Conservation (phyloP, 495 filamentous ascomycete species). For the Penicillium subrubescens region DNA sequence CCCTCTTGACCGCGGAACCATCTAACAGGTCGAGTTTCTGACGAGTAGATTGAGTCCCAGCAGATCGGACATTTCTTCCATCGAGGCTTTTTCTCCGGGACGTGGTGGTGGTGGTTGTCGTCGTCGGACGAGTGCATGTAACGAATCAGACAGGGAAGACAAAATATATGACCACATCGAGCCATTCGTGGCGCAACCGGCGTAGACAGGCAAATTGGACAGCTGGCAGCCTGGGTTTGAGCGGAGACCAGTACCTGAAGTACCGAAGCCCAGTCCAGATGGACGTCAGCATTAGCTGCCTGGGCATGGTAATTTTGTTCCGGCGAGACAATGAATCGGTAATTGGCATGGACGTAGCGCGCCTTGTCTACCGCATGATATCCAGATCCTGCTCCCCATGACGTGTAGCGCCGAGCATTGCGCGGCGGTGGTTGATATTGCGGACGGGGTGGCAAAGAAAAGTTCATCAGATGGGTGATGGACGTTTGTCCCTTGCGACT, state of each 20-base stretch:
- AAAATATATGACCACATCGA: conserved; percentile 96
- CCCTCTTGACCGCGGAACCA: conserved; percentile 92
- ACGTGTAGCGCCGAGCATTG: conserved; percentile 64
- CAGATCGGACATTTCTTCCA: conserved; percentile 98
- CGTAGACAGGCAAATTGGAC: conserved; percentile 89
- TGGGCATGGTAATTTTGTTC: conserved; percentile 76
- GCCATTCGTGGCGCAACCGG: conserved; percentile 97
- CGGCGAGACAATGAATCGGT: conserved; percentile 92
- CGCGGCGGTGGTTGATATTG: conserved; percentile 62
- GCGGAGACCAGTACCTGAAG: conserved; percentile 89
- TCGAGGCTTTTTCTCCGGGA: conserved; percentile 69
- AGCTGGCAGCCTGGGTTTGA: conserved; percentile 82
- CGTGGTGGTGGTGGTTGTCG: conserved; percentile 52
- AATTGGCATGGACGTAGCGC: conserved; percentile 95
- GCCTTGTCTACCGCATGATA: conserved; percentile 92
- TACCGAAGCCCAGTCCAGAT: conserved; percentile 88
- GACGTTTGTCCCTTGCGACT: conserved; percentile 92
- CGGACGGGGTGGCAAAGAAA: conserved; percentile 77
- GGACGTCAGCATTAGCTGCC: conserved; percentile 82
- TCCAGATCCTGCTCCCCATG: conserved; percentile 87
- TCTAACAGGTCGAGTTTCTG: conserved; percentile 85
- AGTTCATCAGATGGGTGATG: conserved; percentile 96
- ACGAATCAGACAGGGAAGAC: conserved; percentile 87
- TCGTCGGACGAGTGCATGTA: conserved; percentile 88
- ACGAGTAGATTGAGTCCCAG: conserved; percentile 83